Evolutionary conservation across 257 asterid genomes (phyloP).

Genomic region (Solanum piurae): DNA sequence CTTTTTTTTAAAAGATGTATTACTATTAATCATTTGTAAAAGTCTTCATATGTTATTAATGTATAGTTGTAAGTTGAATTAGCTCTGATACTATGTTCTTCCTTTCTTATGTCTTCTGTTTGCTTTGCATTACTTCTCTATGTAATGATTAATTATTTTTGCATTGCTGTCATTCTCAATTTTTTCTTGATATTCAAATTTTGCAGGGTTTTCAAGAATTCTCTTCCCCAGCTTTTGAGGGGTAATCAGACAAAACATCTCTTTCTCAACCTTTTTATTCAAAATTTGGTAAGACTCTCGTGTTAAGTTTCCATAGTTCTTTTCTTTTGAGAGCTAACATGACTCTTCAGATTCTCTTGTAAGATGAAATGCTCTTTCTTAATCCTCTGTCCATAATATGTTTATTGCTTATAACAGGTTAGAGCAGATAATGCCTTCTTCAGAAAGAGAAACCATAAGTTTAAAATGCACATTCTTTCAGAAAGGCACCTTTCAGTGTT

Average conservation of each 20-base stretch:
- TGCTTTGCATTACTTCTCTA: not conserved
- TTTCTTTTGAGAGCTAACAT: not conserved
- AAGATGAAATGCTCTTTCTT: not conserved
- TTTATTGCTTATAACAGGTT: not conserved
- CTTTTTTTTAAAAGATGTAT: not conserved
- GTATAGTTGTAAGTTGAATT: not conserved
- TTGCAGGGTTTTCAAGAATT: slow-evolving; percentile 84
- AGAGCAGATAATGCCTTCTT: not conserved
- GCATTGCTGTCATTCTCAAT: not conserved
- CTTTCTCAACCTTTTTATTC: slow-evolving; percentile 41
- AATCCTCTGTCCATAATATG: not conserved
- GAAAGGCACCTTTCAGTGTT: not conserved
- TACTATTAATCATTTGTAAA: not conserved
- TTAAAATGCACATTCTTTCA: not conserved
- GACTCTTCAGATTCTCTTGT: not conserved
- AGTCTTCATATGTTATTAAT: not conserved
- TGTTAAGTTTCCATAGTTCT: not conserved
- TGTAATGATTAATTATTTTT: not conserved
- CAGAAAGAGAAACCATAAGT: not conserved
- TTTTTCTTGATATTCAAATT: not conserved
- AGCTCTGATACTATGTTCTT: not conserved
- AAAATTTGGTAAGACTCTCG: slow-evolving; percentile 53
- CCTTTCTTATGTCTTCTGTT: not conserved
- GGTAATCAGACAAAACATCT: slow-evolving; percentile 40
- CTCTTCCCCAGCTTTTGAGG: slow-evolving; percentile 56